Evolutionary conservation across 2,329 filamentous ascomycete genomes (phyloP), one percentile per base, ranked within the genome.

Genomic region (Alternaria sp.): DNA sequence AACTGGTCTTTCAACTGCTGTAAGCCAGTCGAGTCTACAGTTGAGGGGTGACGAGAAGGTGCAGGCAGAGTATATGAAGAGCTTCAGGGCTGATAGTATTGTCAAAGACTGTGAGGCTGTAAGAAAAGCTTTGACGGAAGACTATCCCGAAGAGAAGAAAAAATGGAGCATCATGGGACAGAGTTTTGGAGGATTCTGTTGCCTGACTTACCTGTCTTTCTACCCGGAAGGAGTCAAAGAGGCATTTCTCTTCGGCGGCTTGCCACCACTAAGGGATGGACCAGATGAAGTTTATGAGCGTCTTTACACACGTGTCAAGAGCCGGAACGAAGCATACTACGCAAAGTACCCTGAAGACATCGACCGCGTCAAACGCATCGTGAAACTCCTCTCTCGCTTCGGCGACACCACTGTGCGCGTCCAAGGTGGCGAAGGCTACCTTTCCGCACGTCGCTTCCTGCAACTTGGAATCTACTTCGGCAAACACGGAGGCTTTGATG

Each of bases 121-220:
- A 31, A 86, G 94, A 5, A 85, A 88, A 68, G 89, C 84, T 37
- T 81, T 98, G 53, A 95, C 90, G 0, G 80, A 82, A 5, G 86
- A 88, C 51, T 90, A 88, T 68, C 87, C 90, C 0, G 81, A 85
- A 23, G 86, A 89, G 46, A 88, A 90, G 73, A 86, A 88, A 74
- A 88, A 89, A 73, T 97, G 93, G 94, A 90, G 88, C 57, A 85
- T 95, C 29, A 89, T 96, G 62, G 94, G 94, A 8, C 94, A 97
- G 79, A 93, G 90, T 14, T 98, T 96, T 76, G 94, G 94, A 37
- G 94, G 94, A 1, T 97, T 97, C 77, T 91, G 93, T 72, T 85
- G 84, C 46, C 82, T 92, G 33, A 94, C 90, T 7, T 98, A 97
- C 76, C 84, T 98, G 14, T 95, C 90, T 2, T 88, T 91, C 74